These are phyloP conservation scores for Ophiostoma sp. DNA, from an alignment of 2,329 filamentous ascomycete species.

Conservation along the genomic window DNA sequence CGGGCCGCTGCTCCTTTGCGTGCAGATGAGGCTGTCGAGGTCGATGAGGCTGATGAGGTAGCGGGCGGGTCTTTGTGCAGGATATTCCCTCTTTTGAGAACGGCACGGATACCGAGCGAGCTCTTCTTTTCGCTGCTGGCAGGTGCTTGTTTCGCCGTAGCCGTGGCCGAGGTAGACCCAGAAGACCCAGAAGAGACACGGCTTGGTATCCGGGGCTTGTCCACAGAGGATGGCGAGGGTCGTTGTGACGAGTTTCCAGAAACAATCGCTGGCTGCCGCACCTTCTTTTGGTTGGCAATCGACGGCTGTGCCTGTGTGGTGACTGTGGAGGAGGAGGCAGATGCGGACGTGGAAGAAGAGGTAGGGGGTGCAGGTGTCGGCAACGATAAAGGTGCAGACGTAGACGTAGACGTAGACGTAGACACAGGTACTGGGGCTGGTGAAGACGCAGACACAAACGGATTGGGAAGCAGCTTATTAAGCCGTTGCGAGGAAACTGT, in stretches of 20 bases:
- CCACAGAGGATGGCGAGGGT: neutral
- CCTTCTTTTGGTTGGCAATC: conserved; percentile 45
- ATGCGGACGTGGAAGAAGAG: neutral
- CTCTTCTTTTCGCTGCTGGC: conserved; percentile 5
- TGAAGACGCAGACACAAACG: neutral
- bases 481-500: neutral
- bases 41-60: neutral
- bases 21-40: neutral
- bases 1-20: neutral
- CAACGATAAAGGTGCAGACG: neutral
- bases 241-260: neutral
- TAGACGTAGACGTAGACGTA: neutral
- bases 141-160: neutral
- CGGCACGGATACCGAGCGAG: conserved; percentile 42
- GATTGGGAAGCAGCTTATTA: neutral
- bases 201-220: neutral
- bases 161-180: conserved; percentile 9
- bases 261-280: conserved; percentile 36
- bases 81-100: conserved; percentile 47
- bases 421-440: neutral
- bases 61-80: conserved; percentile 33
- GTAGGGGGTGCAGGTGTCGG: neutral
- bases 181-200: conserved; percentile 8
- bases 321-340: neutral
- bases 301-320: conserved; percentile 1